Conservation (phyloP, 108 stramenopile genomes). For the Bacterosira constricta region DNA sequence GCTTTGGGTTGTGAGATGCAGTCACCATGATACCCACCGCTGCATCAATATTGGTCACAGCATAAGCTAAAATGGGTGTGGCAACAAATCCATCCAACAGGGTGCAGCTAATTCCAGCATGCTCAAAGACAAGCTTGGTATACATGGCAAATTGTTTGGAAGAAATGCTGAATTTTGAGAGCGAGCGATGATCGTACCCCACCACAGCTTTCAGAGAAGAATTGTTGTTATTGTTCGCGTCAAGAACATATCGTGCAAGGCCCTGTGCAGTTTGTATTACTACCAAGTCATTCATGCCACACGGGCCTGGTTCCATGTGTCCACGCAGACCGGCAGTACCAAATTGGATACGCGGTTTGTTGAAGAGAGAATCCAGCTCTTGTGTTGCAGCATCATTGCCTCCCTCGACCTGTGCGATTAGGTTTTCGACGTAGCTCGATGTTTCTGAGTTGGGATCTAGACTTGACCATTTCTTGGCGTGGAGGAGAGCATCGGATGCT, state of each 20-base stretch:
- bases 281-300: conserved; percentile 94
- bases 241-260: conserved; percentile 62
- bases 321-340: conserved; percentile 95
- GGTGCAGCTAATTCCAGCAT: conserved; percentile 81
- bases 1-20: conserved; percentile 97
- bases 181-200: conserved; percentile 91
- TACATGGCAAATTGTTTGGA: conserved; percentile 89
- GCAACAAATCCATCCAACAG: conserved; percentile 85
- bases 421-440: conserved; percentile 41
- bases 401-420: conserved; percentile 38
- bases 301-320: conserved; percentile 89
- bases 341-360: conserved; percentile 75
- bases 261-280: conserved; percentile 94
- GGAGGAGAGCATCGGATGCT: conserved; percentile 13
- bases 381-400: conserved; percentile 23
- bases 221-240: not conserved
- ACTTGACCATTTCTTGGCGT: conserved; percentile 53
- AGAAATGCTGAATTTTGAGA: conserved; percentile 66
- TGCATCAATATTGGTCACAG: conserved; percentile 53
- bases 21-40: conserved; percentile 97
- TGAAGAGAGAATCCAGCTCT: conserved; percentile 48
- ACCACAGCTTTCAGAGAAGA: conserved; percentile 65
- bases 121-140: conserved; percentile 81
- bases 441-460: conserved; percentile 79
- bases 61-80: conserved; percentile 94